Percentiles rank a stretch among this genome's conserved stretches.
phyloP scores from a whole-genome alignment of 106 monocot genomes.

The Alisma plantagoaquatica region DNA sequence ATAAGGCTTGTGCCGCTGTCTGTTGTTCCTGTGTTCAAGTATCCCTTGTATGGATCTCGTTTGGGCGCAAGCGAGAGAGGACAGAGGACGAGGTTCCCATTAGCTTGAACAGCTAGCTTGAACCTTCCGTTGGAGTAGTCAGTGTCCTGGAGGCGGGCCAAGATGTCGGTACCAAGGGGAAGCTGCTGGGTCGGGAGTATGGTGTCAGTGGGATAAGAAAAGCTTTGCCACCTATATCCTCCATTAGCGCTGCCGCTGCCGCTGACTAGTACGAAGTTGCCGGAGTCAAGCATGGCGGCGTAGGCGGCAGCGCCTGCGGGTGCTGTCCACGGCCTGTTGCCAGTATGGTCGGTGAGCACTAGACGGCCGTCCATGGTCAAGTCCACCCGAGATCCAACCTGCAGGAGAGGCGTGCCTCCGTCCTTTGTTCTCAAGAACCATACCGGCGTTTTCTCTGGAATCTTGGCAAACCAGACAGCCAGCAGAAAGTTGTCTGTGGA shows the following conservation, averaged over 20 bases:
- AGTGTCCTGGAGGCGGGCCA: background rate
- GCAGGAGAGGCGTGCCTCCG: background rate
- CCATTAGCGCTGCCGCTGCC: background rate
- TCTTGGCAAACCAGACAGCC: background rate
- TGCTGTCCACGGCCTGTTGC: background rate
- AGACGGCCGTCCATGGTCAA: background rate
- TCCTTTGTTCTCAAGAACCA: background rate
- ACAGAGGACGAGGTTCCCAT: background rate
- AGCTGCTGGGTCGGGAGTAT: background rate
- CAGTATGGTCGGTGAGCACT: background rate
- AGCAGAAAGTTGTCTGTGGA: background rate
- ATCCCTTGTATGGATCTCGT: background rate
- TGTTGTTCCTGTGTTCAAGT: background rate
- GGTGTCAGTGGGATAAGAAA: slow-evolving; percentile 2
- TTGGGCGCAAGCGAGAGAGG: background rate
- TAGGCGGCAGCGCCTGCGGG: background rate
- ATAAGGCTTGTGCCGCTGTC: background rate
- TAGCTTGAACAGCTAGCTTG: background rate
- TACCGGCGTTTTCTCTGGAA: background rate
- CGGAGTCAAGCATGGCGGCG: slow-evolving; percentile 5
- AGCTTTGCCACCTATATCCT: background rate
- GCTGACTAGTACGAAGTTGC: slow-evolving; percentile 1
- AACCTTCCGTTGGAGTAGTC: background rate
- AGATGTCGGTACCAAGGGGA: background rate
- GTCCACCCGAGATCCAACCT: background rate